Conservation (phyloP, 129 eudicot genomes). For the Daucus carota region DNA sequence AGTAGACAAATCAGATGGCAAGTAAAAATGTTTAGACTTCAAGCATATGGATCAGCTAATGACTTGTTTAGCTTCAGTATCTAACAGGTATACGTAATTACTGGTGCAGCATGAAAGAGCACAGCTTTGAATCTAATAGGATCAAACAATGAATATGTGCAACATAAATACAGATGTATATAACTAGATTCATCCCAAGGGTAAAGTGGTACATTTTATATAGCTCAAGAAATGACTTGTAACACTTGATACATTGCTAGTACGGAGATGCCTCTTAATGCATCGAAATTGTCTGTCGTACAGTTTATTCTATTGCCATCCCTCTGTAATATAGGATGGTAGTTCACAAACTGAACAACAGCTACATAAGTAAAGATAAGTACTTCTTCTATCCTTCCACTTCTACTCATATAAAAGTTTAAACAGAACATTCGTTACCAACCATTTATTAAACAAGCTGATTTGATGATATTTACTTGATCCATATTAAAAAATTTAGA, state of each 20-base stretch:
- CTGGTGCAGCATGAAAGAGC: background rate
- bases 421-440: background rate
- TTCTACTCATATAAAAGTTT: background rate
- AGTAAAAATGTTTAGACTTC: background rate
- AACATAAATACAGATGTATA: background rate
- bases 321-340: background rate
- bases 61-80: background rate
- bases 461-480: background rate
- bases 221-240: background rate
- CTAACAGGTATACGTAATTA: background rate
- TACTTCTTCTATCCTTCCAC: background rate
- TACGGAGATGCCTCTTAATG: background rate
- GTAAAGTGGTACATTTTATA: background rate
- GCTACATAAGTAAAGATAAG: background rate
- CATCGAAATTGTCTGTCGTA: background rate
- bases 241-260: background rate
- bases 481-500: background rate
- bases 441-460: background rate
- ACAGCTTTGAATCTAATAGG: background rate
- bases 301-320: background rate
- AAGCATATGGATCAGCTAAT: background rate
- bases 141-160: background rate
- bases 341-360: background rate
- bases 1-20: background rate
- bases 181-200: background rate